Percentiles rank a stretch among this genome's conserved stretches.
Conservation (phyloP, 2,329 filamentous ascomycete species). For the Nothomitra cinnamomea region DNA sequence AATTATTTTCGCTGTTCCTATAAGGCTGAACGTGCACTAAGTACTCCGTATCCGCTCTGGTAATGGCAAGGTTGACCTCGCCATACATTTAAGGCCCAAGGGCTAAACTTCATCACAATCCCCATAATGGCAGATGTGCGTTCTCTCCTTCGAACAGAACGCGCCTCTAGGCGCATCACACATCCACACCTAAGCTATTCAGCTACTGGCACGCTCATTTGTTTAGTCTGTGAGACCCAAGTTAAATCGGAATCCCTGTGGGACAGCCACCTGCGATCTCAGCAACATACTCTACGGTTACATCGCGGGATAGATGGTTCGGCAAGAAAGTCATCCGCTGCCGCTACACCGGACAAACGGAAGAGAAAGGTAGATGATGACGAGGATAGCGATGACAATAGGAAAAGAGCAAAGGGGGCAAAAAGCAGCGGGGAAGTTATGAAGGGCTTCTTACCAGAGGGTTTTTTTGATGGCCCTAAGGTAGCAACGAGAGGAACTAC, state of each 20-base stretch:
- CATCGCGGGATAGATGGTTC: slow-evolving; percentile 14
- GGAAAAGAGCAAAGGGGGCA: slow-evolving; percentile 9
- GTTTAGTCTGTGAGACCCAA: slow-evolving; percentile 45
- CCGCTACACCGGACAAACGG: slow-evolving; percentile 21
- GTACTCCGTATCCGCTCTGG: too few species aligned
- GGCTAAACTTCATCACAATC: too few species aligned
- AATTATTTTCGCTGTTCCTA: too few species aligned
- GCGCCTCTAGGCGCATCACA: slow-evolving; percentile 53
- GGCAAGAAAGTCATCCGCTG: slow-evolving; percentile 14
- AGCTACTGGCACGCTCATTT: slow-evolving; percentile 48
- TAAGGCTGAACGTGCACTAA: too few species aligned
- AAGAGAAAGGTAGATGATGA: slow-evolving; percentile 35
- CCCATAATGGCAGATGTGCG: slow-evolving; percentile 58
- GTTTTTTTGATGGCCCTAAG: slow-evolving; percentile 18
- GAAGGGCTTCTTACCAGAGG: slow-evolving; percentile 19
- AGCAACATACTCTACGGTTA: slow-evolving; percentile 26
- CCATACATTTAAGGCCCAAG: too few species aligned
- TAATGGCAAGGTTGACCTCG: too few species aligned
- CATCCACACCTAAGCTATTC: slow-evolving; percentile 54
- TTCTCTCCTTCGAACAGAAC: slow-evolving; percentile 61
- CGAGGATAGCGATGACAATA: slow-evolving; percentile 6
- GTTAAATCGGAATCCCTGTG: slow-evolving; percentile 51
- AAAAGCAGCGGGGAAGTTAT: slow-evolving; percentile 23
- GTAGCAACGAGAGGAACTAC: slow-evolving; percentile 13
- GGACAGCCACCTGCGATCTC: slow-evolving; percentile 42